phyloP scores from a whole-genome alignment of 1,284 basidiomycete genomes.

The Papiliotrema nemorosa region DNA sequence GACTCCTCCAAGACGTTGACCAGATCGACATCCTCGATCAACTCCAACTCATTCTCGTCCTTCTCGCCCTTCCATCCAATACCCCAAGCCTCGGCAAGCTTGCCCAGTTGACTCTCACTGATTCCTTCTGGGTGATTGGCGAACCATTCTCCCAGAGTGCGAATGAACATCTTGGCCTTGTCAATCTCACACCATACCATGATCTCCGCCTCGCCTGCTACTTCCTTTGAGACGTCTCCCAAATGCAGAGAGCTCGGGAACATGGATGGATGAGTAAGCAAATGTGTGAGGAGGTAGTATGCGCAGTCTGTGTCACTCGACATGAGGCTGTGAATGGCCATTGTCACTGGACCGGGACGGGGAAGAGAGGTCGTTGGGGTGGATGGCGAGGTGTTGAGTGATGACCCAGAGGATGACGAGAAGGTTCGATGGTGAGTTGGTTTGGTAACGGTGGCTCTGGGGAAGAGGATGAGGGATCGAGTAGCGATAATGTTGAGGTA shows the following conservation, averaged over 20 bases:
- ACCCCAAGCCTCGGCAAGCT: constrained; percentile 23
- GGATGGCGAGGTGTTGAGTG: constrained; percentile 4
- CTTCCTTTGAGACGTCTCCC: constrained; percentile 9
- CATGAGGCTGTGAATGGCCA: constrained; percentile 35
- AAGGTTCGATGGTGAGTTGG: constrained; percentile 1
- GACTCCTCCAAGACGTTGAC: no score
- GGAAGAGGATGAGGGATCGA: constrained; percentile 36
- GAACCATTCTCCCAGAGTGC: constrained; percentile 32
- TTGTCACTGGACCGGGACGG: constrained; percentile 23
- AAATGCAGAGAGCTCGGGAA: not conserved
- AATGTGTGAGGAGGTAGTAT: constrained; percentile 35
- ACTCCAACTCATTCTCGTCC: no score
- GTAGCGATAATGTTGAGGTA: constrained; percentile 42
- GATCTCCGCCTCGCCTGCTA: constrained; percentile 30
- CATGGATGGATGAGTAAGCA: constrained; percentile 16
- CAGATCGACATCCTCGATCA: no score
- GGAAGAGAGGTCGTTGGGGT: constrained; percentile 4
- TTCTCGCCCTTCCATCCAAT: constrained; percentile 12
- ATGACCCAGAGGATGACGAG: constrained; percentile 11
- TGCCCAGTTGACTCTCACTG: constrained; percentile 20
- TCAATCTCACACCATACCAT: constrained; percentile 40
- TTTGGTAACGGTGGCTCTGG: not conserved
- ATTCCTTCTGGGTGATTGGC: constrained; percentile 8
- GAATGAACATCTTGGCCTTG: constrained; percentile 34
- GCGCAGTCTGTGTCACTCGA: constrained; percentile 30